phyloP scores from a whole-genome alignment of 75 land plant genomes.

The Sequoiadendron giganteum region DNA sequence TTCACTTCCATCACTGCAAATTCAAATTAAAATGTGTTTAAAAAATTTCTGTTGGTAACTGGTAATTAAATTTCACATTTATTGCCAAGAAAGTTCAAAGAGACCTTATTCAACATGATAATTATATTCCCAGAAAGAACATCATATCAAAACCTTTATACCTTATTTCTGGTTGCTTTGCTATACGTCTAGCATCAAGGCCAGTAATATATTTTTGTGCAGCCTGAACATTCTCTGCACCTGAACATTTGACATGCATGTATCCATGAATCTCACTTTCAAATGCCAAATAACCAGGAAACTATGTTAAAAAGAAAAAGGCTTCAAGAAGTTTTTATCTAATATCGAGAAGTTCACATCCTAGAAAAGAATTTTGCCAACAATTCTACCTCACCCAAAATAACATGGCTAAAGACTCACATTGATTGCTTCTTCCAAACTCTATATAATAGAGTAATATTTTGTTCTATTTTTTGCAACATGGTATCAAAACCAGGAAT shows the following conservation, averaged over 20 bases:
- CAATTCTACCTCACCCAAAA: not conserved
- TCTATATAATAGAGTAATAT: too few relatives aligned
- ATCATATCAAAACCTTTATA: conserved; percentile 15
- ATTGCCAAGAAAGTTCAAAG: not conserved
- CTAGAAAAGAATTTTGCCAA: not conserved
- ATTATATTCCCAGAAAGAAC: not conserved
- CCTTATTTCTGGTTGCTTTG: conserved; percentile 93
- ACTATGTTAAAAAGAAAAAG: not conserved
- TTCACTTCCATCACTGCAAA: conserved; percentile 9
- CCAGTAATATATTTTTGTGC: conserved; percentile 94
- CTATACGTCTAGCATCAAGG: conserved; percentile 85
- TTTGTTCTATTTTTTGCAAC: too few relatives aligned
- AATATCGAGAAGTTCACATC: not conserved
- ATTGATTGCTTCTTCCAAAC: too few relatives aligned
- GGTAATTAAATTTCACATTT: not conserved
- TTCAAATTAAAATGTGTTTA: not conserved
- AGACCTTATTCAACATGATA: not conserved
- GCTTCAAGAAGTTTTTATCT: not conserved
- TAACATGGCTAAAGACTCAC: not conserved
- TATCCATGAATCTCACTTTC: not conserved
- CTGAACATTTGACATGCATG: conserved; percentile 23
- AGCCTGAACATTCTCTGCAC: conserved; percentile 74
- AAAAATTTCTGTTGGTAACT: not conserved
- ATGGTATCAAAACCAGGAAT: too few relatives aligned
- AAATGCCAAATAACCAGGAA: not conserved